A percentile compares a stretch with the other conserved stretches of the same genome.
phyloP scores from a whole-genome alignment of 108 stramenopile species.

The Craspedostauros australis region DNA sequence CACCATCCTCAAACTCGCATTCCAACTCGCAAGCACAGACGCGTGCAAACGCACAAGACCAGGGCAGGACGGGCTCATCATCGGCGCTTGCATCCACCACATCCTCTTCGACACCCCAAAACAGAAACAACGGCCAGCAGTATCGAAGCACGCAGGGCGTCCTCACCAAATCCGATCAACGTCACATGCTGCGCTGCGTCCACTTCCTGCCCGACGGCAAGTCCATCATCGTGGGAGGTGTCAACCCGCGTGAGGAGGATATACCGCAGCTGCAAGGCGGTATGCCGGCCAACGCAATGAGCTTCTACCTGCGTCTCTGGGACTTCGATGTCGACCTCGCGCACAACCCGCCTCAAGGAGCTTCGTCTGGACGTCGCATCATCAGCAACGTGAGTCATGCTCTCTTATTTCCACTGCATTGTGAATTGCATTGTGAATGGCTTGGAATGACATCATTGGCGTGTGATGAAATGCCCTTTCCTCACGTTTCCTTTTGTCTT shows the following conservation, averaged over 20 bases:
- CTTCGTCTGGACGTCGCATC: slow-evolving; percentile 13
- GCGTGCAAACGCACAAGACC: background rate
- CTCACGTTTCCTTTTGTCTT: background rate
- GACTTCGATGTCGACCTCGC: slow-evolving; percentile 62
- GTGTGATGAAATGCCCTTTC: background rate
- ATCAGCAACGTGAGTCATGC: slow-evolving; percentile 56
- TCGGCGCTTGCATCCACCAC: background rate
- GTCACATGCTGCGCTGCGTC: slow-evolving; percentile 83
- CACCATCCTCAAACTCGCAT: background rate
- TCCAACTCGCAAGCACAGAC: slow-evolving; percentile 9
- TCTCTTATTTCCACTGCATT: background rate
- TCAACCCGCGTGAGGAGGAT: slow-evolving; percentile 56
- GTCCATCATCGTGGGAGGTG: slow-evolving; percentile 83
- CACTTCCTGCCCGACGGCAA: slow-evolving; percentile 84
- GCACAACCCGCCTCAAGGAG: slow-evolving; percentile 28
- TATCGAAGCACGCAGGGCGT: background rate
- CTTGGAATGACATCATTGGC: background rate
- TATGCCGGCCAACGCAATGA: slow-evolving; percentile 44
- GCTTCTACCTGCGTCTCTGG: slow-evolving; percentile 73
- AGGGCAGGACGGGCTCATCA: slow-evolving; percentile 1
- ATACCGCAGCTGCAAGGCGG: slow-evolving; percentile 25
- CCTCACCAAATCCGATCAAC: slow-evolving; percentile 38
- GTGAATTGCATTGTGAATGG: background rate
- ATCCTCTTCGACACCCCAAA: too few relatives aligned
- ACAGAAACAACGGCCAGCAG: slow-evolving; percentile 2